Percentiles rank a stretch among this genome's conserved stretches.
Conservation (phyloP, 805 yeast genomes). For the Yueomyces sinensis region DNA sequence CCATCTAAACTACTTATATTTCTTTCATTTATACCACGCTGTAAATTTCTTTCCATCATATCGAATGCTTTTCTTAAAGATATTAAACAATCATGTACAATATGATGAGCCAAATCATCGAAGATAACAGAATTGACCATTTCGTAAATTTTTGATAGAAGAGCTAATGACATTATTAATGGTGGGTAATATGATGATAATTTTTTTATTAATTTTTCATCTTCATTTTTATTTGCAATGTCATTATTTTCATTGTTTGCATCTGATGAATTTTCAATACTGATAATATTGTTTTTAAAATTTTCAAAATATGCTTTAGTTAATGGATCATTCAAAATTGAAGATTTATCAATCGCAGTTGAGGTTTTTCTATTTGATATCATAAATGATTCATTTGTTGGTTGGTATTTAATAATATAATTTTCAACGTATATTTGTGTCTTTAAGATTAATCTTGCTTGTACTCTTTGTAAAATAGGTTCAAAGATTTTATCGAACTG, state of each 20-base stretch:
- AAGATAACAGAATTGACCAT: slow-evolving; percentile 65
- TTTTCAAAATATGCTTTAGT: background rate
- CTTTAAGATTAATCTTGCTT: slow-evolving; percentile 66
- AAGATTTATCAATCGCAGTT: slow-evolving; percentile 1
- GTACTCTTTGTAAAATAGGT: slow-evolving; percentile 65
- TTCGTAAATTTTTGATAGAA: slow-evolving; percentile 69
- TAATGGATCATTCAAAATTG: background rate
- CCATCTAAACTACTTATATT: slow-evolving; percentile 29
- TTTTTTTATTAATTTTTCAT: slow-evolving; percentile 4
- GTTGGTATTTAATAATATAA: slow-evolving; percentile 51
- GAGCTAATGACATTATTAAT: slow-evolving; percentile 48
- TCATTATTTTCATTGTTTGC: slow-evolving; percentile 4
- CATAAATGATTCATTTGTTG: slow-evolving; percentile 54
- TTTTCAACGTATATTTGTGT: slow-evolving; percentile 63
- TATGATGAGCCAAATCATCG: slow-evolving; percentile 79
- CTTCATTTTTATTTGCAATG: slow-evolving; percentile 17
- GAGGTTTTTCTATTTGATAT: slow-evolving; percentile 32
- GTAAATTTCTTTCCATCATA: slow-evolving; percentile 22
- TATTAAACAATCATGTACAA: slow-evolving; percentile 62
- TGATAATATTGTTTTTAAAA: background rate
- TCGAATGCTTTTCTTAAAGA: slow-evolving; percentile 46
- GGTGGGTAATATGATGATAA: slow-evolving; percentile 50
- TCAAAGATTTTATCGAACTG: slow-evolving; percentile 48
- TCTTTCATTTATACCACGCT: slow-evolving; percentile 12
- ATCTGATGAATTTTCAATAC: background rate